These are phyloP conservation scores for Rhynchosporium agropyri DNA, from an alignment of 2,329 filamentous ascomycete species.

Conservation along the genomic window DNA sequence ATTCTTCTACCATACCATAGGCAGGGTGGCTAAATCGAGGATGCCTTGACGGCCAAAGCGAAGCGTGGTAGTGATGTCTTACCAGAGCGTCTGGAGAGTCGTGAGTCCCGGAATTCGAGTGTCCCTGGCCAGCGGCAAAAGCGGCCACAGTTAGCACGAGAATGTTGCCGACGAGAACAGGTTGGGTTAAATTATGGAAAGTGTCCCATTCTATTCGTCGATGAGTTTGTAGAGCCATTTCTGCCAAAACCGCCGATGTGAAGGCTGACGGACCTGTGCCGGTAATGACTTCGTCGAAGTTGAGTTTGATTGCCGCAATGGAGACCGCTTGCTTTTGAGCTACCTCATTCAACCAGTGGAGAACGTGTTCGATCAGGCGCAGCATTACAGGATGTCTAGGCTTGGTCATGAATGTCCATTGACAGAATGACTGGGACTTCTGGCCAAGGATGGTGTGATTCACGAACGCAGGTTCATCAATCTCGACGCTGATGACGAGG, in stretches of 20 bases:
- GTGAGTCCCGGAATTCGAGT: slow-evolving; percentile 73
- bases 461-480: slow-evolving; percentile 67
- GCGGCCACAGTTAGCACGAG: slow-evolving; percentile 71
- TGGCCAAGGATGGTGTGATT: slow-evolving; percentile 66
- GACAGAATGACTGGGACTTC: slow-evolving; percentile 72
- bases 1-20: slow-evolving; percentile 70
- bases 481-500: slow-evolving; percentile 72
- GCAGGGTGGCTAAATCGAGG: slow-evolving; percentile 68
- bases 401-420: slow-evolving; percentile 75
- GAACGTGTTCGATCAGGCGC: slow-evolving; percentile 67
- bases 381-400: slow-evolving; percentile 69
- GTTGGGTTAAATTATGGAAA: slow-evolving; percentile 68
- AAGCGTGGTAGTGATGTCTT: slow-evolving; percentile 76
- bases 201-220: slow-evolving; percentile 59
- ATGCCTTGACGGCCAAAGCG: slow-evolving; percentile 69
- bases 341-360: slow-evolving; percentile 64
- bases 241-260: slow-evolving; percentile 63
- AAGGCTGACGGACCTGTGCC: slow-evolving; percentile 73
- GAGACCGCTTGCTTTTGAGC: slow-evolving; percentile 60
- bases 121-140: slow-evolving; percentile 72
- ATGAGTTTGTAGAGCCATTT: slow-evolving; percentile 58
- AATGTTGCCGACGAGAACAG: slow-evolving; percentile 64
- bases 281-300: slow-evolving; percentile 73
- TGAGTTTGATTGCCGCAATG: slow-evolving; percentile 62
- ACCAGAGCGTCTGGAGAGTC: slow-evolving; percentile 66